These are phyloP conservation scores for Mucor mucedo DNA, from an alignment of 371 early-diverging fungal genomes.

Conservation along the genomic window DNA sequence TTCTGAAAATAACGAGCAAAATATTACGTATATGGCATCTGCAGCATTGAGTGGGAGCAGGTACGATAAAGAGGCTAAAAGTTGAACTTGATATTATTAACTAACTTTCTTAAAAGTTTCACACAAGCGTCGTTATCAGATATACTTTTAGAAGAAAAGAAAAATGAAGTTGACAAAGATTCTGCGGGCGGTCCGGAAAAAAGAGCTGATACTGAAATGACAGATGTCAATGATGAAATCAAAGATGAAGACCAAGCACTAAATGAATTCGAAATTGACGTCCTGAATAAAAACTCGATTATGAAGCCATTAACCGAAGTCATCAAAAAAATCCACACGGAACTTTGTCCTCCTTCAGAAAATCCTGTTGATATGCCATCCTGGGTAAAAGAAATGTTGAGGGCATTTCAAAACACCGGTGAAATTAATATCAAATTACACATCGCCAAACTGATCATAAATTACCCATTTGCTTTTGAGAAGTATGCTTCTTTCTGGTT, in stretches of 20 bases:
- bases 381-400: constrained; percentile 69
- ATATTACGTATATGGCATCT: constrained; percentile 32
- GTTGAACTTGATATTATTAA: not conserved
- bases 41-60: constrained; percentile 41
- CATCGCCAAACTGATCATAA: constrained; percentile 65
- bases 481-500: constrained; percentile 66
- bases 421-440: constrained; percentile 60
- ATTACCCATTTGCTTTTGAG: constrained; percentile 64
- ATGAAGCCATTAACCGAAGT: constrained; percentile 58
- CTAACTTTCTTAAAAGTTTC: constrained; percentile 20
- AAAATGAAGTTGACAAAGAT: not conserved
- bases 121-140: constrained; percentile 34
- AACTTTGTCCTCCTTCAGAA: constrained; percentile 40
- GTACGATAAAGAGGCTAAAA: constrained; percentile 15
- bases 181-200: not conserved
- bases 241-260: not conserved
- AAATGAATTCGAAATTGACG: constrained; percentile 50
- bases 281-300: constrained; percentile 64
- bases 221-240: not conserved
- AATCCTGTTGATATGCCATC: constrained; percentile 48
- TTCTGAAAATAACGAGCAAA: not conserved
- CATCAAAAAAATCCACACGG: constrained; percentile 54
- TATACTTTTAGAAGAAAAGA: constrained; percentile 24
- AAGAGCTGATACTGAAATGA: constrained; percentile 10
- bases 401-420: constrained; percentile 36